A percentile compares a stretch with the other conserved stretches of the same genome.
Conservation (phyloP, 257 asterid genomes). For the Verbascum thapsus region DNA sequence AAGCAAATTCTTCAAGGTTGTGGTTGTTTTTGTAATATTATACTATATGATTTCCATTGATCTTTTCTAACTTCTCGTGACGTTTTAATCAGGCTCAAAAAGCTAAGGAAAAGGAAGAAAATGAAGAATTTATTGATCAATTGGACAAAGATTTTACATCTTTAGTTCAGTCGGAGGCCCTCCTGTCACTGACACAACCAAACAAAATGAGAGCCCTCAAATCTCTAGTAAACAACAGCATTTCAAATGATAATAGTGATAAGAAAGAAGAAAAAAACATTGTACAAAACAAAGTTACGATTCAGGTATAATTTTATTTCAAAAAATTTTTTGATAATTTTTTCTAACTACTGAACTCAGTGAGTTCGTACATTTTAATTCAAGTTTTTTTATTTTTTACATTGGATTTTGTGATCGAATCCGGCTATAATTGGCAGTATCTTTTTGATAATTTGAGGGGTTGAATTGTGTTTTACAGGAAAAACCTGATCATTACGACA, state of each 20-base stretch:
- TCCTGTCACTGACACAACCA: conserved; percentile 76
- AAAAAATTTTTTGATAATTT: background rate
- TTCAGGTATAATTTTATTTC: conserved; percentile 41
- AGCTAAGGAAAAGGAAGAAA: conserved; percentile 93
- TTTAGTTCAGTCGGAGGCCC: conserved; percentile 73
- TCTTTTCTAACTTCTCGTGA: conserved; percentile 24
- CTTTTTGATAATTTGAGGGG: conserved; percentile 17
- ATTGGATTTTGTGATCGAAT: background rate
- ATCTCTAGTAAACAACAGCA: conserved; percentile 59
- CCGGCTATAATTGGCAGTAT: background rate
- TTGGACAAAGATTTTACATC: conserved; percentile 79
- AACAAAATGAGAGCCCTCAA: conserved; percentile 69
- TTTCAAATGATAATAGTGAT: conserved; percentile 41
- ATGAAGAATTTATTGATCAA: conserved; percentile 63
- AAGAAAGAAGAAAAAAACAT: conserved; percentile 44
- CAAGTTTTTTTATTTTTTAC: background rate
- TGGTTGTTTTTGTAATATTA: conserved; percentile 27
- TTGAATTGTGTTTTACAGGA: conserved; percentile 52
- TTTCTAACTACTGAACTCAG: conserved; percentile 3
- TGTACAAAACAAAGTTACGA: conserved; percentile 38
- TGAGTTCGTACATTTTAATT: background rate
- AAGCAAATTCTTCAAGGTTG: conserved; percentile 96
- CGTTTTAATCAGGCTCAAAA: conserved; percentile 76
- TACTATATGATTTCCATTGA: conserved; percentile 14
- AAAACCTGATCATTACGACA: conserved; percentile 74